Conservation (phyloP, 768 basidiomycete genomes). For the Podaxis rugospora region DNA sequence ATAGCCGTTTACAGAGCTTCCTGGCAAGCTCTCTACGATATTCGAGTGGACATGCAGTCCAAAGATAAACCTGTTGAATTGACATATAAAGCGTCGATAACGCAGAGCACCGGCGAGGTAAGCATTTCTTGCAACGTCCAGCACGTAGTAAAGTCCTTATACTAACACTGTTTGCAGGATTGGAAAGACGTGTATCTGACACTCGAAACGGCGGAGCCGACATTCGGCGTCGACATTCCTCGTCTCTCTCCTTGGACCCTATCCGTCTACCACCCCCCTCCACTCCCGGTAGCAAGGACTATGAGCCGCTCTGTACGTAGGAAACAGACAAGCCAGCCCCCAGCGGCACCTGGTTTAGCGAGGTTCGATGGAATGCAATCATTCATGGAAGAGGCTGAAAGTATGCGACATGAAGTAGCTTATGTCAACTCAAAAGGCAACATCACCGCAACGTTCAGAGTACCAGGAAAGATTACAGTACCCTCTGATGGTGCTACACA, state of each 20-base stretch:
- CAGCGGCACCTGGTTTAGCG: background rate
- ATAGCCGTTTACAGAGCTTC: constrained; percentile 31
- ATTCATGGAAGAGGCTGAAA: background rate
- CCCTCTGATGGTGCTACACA: constrained; percentile 36
- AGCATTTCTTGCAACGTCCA: background rate
- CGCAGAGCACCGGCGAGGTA: constrained; percentile 39
- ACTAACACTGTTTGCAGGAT: constrained; percentile 20
- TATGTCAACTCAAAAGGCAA: constrained; percentile 32
- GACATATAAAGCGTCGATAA: constrained; percentile 37
- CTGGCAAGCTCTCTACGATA: constrained; percentile 38
- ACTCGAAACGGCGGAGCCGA: constrained; percentile 39
- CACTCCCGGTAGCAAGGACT: background rate
- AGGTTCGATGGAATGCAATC: no score
- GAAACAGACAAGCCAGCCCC: no score
- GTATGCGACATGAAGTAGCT: constrained; percentile 18
- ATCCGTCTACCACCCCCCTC: constrained; percentile 18
- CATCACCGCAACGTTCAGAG: constrained; percentile 34
- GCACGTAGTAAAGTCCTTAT: background rate
- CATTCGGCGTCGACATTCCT: constrained; percentile 34
- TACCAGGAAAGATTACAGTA: constrained; percentile 38
- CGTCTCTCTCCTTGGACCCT: constrained; percentile 33
- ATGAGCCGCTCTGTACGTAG: background rate
- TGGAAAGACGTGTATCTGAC: constrained; percentile 39
- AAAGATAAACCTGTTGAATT: constrained; percentile 33
- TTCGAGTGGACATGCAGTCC: constrained; percentile 37